Evolutionary conservation across 1,284 basidiomycete species (phyloP), one percentile per base, ranked within the genome.

Genomic region (Boletus mariae): DNA sequence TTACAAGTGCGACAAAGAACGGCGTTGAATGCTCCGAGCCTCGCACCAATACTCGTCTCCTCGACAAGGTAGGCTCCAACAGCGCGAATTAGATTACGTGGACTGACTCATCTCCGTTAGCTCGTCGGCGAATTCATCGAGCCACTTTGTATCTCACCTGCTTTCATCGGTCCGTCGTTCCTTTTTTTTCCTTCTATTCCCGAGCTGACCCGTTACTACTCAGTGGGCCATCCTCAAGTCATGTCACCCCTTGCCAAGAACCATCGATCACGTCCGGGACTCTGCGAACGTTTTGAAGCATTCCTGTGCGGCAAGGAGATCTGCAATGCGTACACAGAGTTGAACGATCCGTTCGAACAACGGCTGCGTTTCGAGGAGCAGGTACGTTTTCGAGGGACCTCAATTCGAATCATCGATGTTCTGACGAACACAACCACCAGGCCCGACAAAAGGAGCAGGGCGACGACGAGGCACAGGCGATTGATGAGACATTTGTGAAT

Each of bases 221-320:
- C 62, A 88, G 92, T 95, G 57, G 97, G 96, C 26, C 96, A 99
- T 74, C 96, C 96, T 42, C 95, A 98, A 78, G 92, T 99, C 64
- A 99, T 99, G 96, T 98, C 94, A 4, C 96, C 96, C 8, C 84
- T 99, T 23, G 97, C 96, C 70, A 98, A 98, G 77, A 92, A 90
- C 80, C 92, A 97, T 73, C 89, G 94, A 57, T 92, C 90, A 17
- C 85, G 92, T 44, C 90, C 92, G 0, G 97, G 97, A 42, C 80
- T 99, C 11, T 98, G 95, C 73, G 96, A 99, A 74, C 92, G 96
- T 15, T 99, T 99, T 78, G 96, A 99, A 72, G 93, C 85, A 7
- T 99, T 99, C 80, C 84, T 99, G 78, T 97, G 94, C 47, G 94
- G 94, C 59, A 98, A 98, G 82, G 96, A 98, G 75, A 90, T 98